Evolutionary conservation across 495 filamentous ascomycete species (phyloP), one percentile per base, ranked within the genome.

Genomic region (Aspergillus nanangensis): DNA sequence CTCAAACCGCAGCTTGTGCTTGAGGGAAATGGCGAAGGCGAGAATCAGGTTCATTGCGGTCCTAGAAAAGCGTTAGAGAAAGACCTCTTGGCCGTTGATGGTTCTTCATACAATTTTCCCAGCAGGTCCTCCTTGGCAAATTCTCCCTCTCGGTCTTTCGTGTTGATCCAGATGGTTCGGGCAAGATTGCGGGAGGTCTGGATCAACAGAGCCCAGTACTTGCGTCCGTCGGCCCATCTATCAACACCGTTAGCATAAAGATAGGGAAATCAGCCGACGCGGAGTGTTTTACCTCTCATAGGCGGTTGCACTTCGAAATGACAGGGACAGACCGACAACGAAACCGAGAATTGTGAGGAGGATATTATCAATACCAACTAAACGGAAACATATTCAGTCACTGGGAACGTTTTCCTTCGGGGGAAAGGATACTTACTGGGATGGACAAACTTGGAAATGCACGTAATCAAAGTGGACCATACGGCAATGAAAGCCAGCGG

Each of bases 1-100:
- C 56, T 95, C 88, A 57, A 90, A 91, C 19, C 90, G 87, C n/a
- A 95, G 79, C 57, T 81, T 84, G 69, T 92, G 89, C 60, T 92
- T 94, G 40, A 92, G 72, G 1, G 88, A 64, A 7, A 87, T 74
- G 23, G 84, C 75, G 58, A 86, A 95, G 2, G 87, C 88, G 14
- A 89, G 75, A 47, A 93, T 75, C 31, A 95, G 78, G 61, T 94
- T 93, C 60, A 93, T 78, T 2, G 82, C 86, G 1, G 88, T 82
- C 33, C 80, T 81, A 50, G 24, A 36, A 7, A 17, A n/a, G 21
- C n/a, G 35, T 29, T 21, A 32, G 35, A 61, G 48, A 58, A 42
- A 13, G 15, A 33, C 3, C 5, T 1, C 27, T 19, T n/a, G 14
- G 20, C 5, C 10, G 17, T 23, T 24, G 2, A 4, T 13, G 29